Evolutionary conservation across 352 stramenopile species (phyloP).

Genomic region (Elongisporangium senticosum): DNA sequence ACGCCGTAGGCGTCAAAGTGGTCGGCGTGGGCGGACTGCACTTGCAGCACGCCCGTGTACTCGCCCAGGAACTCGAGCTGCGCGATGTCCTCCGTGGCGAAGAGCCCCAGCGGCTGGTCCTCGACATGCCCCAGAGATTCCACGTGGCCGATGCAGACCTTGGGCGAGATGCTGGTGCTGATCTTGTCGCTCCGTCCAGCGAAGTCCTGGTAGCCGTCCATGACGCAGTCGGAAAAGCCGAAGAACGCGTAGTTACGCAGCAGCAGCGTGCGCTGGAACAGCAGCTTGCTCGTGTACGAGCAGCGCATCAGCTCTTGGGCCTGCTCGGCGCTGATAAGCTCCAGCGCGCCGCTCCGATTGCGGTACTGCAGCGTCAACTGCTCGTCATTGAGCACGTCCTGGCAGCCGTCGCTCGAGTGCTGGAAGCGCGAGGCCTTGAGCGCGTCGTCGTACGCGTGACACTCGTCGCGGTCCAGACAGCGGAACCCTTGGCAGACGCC

Average conservation of each 20-base stretch:
- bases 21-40: conserved; percentile 30
- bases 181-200: conserved; percentile 10
- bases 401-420: conserved; percentile 33
- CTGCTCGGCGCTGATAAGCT: conserved; percentile 37
- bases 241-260: conserved; percentile 77
- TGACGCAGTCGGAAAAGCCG: conserved; percentile 49
- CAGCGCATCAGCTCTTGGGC: conserved; percentile 61
- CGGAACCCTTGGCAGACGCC: conserved; percentile 32
- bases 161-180: conserved; percentile 29
- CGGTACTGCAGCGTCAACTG: conserved; percentile 36
- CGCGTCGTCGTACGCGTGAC: conserved; percentile 42
- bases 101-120: conserved; percentile 51
- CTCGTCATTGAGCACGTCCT: conserved; percentile 22
- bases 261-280: conserved; percentile 63
- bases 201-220: conserved; percentile 43
- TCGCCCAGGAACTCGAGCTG: conserved; percentile 50
- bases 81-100: conserved; percentile 42
- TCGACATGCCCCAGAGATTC: conserved; percentile 36
- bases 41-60: conserved; percentile 60
- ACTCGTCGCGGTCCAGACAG: conserved; percentile 61
- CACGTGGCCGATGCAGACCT: conserved; percentile 53
- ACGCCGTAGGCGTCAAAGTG: conserved; percentile 64
- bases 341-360: conserved; percentile 16
- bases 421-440: conserved; percentile 27
- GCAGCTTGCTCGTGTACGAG: conserved; percentile 64